Evolutionary conservation across 202 grass and related monocot genomes (phyloP).

Genomic region (Eragrostis tef): DNA sequence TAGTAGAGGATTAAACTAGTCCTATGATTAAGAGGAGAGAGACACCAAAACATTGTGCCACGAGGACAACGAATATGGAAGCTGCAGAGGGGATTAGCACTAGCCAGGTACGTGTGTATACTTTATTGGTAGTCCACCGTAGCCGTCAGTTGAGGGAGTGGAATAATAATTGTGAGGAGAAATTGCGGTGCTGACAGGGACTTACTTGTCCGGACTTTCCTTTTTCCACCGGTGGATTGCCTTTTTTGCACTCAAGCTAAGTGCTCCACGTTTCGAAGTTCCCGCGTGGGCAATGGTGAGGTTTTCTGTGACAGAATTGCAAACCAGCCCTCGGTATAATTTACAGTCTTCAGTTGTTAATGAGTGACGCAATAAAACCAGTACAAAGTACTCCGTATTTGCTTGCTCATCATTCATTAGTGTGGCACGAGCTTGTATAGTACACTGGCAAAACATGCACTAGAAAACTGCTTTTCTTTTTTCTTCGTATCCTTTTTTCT

Average conservation of each 20-base stretch:
- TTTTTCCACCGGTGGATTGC: background rate
- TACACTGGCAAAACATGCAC: background rate
- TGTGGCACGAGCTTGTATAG: background rate
- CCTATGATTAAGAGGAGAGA: slow-evolving; percentile 3
- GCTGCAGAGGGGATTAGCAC: slow-evolving; percentile 13
- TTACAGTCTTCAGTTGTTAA: background rate
- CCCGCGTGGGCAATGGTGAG: background rate
- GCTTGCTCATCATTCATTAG: background rate
- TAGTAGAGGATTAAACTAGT: background rate
- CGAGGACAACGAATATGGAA: slow-evolving; percentile 46
- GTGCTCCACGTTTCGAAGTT: slow-evolving; percentile 47
- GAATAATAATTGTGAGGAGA: slow-evolving; percentile 23
- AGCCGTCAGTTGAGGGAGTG: slow-evolving; percentile 29
- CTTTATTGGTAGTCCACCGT: slow-evolving; percentile 48
- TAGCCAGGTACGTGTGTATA: slow-evolving; percentile 1
- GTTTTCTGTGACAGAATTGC: background rate
- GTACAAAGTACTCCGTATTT: too few species aligned
- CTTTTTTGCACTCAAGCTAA: background rate
- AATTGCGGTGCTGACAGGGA: slow-evolving; percentile 46
- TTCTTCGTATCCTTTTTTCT: background rate
- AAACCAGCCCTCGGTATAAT: background rate
- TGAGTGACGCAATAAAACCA: too few species aligned
- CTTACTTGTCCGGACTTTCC: slow-evolving; percentile 27
- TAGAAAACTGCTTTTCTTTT: background rate
- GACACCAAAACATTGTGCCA: background rate